Evolutionary conservation across 176 grass and related monocot genomes (phyloP).

Genomic region (Lolium multiflorum): DNA sequence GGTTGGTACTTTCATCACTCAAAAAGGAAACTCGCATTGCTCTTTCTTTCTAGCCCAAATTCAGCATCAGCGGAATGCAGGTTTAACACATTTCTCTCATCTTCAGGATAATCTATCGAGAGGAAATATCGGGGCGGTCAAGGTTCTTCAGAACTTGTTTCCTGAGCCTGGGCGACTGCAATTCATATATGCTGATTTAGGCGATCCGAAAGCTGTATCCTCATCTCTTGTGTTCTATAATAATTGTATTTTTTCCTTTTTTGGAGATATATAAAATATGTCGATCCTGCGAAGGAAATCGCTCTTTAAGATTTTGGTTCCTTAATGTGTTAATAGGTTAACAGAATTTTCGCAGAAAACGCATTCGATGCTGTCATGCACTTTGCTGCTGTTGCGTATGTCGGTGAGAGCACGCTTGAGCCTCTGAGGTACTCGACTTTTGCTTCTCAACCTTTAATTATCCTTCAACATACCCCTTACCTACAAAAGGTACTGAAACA

Average conservation of each 20-base stretch:
- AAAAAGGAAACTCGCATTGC: background rate
- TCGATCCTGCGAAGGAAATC: background rate
- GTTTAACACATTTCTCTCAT: background rate
- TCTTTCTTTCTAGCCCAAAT: background rate
- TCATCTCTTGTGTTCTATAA: background rate
- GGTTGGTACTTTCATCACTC: slow-evolving; percentile 58
- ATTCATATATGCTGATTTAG: slow-evolving; percentile 90
- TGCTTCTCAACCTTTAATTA: background rate
- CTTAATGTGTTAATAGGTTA: slow-evolving; percentile 62
- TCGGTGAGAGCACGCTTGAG: slow-evolving; percentile 88
- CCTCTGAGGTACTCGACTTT: slow-evolving; percentile 67
- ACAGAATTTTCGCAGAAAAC: slow-evolving; percentile 79
- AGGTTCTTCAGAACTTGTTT: slow-evolving; percentile 73
- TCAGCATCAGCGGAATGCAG: background rate
- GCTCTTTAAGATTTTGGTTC: slow-evolving; percentile 3
- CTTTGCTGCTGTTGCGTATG: slow-evolving; percentile 87
- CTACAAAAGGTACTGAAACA: slow-evolving; percentile 10
- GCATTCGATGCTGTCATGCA: slow-evolving; percentile 96
- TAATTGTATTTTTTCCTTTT: background rate
- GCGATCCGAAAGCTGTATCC: slow-evolving; percentile 80
- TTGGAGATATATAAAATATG: background rate
- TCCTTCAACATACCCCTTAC: background rate
- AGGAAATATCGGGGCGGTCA: slow-evolving; percentile 83
- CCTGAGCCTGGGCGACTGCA: slow-evolving; percentile 72
- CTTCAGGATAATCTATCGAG: slow-evolving; percentile 89